Percentiles rank a stretch among this genome's conserved stretches.
Evolutionary conservation across 2,329 filamentous ascomycete genomes (phyloP).

Genomic region (Rhynchosporium graminicola): DNA sequence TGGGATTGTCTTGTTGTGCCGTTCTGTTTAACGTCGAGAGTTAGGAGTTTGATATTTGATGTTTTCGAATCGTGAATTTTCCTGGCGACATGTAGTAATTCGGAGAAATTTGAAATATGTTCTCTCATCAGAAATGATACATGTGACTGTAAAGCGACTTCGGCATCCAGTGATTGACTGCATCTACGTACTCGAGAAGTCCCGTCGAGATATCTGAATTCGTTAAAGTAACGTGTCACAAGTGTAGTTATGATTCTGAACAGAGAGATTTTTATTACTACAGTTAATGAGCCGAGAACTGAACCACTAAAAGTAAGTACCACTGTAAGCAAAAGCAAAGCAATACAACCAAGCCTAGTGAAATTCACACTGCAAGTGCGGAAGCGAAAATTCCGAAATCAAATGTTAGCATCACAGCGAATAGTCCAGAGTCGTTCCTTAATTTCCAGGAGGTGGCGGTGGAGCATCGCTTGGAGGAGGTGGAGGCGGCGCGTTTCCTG

Average conservation of each 20-base stretch:
- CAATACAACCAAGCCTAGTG: constrained; percentile 3
- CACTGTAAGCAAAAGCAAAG: constrained; percentile 2
- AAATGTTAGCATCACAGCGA: constrained; percentile 22
- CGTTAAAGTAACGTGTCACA: background rate
- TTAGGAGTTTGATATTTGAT: too few species aligned
- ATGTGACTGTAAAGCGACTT: too few species aligned
- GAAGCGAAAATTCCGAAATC: constrained; percentile 12
- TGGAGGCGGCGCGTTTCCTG: constrained; percentile 62
- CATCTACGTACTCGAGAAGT: too few species aligned
- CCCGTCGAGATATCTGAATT: too few species aligned
- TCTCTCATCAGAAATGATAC: too few species aligned
- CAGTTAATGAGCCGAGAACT: constrained; percentile 18
- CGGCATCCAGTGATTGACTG: too few species aligned
- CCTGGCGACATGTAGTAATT: too few species aligned
- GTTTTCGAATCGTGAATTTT: too few species aligned
- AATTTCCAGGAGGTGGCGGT: constrained; percentile 31
- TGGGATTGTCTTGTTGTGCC: too few species aligned
- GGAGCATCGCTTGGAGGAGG: constrained; percentile 51
- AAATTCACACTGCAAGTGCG: constrained; percentile 7
- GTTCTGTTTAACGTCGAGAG: too few species aligned
- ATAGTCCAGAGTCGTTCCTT: constrained; percentile 5
- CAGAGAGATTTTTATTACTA: constrained; percentile 16
- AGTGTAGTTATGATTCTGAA: background rate
- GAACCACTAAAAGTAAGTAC: constrained; percentile 16
- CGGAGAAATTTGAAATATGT: too few species aligned